Evolutionary conservation across 75 land plant species (phyloP).

Genomic region (Ceratopteris richardii): DNA sequence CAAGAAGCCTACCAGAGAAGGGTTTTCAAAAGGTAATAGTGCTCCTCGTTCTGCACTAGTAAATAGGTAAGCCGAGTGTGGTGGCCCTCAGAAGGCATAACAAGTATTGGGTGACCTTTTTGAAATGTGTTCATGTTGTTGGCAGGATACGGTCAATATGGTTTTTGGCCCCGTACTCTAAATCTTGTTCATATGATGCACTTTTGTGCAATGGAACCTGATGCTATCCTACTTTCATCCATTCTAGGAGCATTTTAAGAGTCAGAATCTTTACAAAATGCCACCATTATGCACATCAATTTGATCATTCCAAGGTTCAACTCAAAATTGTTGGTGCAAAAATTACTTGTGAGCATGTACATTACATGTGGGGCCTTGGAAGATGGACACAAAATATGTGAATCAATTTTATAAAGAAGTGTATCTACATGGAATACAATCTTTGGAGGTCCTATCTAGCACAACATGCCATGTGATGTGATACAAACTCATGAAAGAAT

Average conservation of each 20-base stretch:
- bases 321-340: neutral
- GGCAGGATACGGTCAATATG: neutral
- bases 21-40: too few relatives aligned
- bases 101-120: neutral
- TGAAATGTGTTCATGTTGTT: neutral
- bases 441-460: neutral
- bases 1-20: too few relatives aligned
- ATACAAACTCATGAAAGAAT: neutral
- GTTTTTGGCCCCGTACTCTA: neutral
- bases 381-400: neutral
- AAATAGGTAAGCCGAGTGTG: conserved; percentile 3
- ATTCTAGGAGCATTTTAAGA: neutral
- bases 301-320: neutral
- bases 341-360: neutral
- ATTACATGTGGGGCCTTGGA: conserved; percentile 4
- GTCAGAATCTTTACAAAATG: neutral
- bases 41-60: too few relatives aligned
- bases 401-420: neutral
- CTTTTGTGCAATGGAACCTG: neutral
- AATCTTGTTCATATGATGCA: neutral
- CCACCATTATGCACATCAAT: neutral
- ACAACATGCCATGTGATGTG: neutral
- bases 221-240: neutral
- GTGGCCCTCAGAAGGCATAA: neutral
- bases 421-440: conserved; percentile 1